Percentiles rank a stretch among this genome's conserved stretches.
Conservation (phyloP, 2,329 filamentous ascomycete species). For the Exophiala sp. region DNA sequence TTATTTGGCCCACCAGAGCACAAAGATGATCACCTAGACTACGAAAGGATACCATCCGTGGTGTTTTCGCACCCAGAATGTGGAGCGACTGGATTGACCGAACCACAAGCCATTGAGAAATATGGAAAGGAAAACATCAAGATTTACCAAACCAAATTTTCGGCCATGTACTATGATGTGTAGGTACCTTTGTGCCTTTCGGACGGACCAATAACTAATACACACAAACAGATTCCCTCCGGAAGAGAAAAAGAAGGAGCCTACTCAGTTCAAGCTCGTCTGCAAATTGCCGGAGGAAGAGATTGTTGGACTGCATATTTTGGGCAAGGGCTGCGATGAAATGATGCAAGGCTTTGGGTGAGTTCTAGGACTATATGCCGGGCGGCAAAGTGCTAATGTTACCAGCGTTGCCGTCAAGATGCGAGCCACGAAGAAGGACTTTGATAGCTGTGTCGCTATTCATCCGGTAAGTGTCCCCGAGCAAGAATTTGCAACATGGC, state of each 20-base stretch:
- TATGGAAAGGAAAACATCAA: slow-evolving; percentile 51
- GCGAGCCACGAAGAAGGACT: slow-evolving; percentile 74
- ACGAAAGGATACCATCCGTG: slow-evolving; percentile 52
- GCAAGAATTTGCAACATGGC: neutral
- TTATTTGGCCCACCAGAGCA: slow-evolving; percentile 48
- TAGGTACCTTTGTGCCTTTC: slow-evolving; percentile 2
- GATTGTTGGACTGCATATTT: slow-evolving; percentile 50
- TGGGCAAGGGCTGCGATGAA: slow-evolving; percentile 52
- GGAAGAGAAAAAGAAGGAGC: slow-evolving; percentile 49
- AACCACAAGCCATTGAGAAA: slow-evolving; percentile 45
- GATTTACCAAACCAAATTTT: slow-evolving; percentile 49
- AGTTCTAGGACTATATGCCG: slow-evolving; percentile 29
- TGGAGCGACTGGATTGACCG: slow-evolving; percentile 49
- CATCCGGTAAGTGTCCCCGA: slow-evolving; percentile 49
- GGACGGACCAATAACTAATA: slow-evolving; percentile 31
- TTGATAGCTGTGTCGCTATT: slow-evolving; percentile 72
- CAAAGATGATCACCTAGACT: slow-evolving; percentile 44
- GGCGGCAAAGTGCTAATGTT: neutral
- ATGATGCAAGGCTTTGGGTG: slow-evolving; percentile 70
- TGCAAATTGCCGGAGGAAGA: slow-evolving; percentile 49
- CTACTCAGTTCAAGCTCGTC: slow-evolving; percentile 51
- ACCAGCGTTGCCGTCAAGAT: slow-evolving; percentile 64
- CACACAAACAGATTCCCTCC: slow-evolving; percentile 46
- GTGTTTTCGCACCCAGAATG: slow-evolving; percentile 52
- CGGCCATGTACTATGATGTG: slow-evolving; percentile 47